Evolutionary conservation across 805 yeast species (phyloP).

Genomic region (Candida maris): DNA sequence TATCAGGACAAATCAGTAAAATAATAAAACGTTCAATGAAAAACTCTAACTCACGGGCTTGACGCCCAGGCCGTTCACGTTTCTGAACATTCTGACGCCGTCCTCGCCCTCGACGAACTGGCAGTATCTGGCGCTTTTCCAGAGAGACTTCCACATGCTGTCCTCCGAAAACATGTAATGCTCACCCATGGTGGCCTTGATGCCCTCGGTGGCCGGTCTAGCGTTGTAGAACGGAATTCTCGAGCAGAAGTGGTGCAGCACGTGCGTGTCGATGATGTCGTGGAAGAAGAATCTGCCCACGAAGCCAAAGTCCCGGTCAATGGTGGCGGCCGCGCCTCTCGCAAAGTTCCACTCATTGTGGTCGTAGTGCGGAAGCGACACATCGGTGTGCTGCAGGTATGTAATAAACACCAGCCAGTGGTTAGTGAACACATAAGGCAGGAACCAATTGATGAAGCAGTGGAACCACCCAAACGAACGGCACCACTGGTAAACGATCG

Average conservation of each 20-base stretch:
- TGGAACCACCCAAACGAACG: constrained; percentile 59
- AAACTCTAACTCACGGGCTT: constrained; percentile 15
- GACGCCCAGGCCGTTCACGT: constrained; percentile 59
- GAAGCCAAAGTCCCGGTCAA: constrained; percentile 80
- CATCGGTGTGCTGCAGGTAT: constrained; percentile 79
- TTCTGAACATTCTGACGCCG: constrained; percentile 73
- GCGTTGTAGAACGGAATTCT: constrained; percentile 87
- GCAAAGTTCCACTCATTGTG: constrained; percentile 78
- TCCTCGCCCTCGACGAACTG: constrained; percentile 72
- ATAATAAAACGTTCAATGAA: background rate
- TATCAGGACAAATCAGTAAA: background rate
- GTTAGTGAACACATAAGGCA: constrained; percentile 78
- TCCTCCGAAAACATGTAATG: constrained; percentile 66
- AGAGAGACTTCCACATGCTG: constrained; percentile 68
- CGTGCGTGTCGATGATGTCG: constrained; percentile 89
- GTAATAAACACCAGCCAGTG: constrained; percentile 91
- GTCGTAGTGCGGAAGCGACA: constrained; percentile 75
- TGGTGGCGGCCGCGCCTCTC: constrained; percentile 86
- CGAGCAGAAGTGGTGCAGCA: constrained; percentile 78
- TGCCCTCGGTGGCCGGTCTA: constrained; percentile 73
- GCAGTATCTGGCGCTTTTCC: constrained; percentile 60
- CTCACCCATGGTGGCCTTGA: constrained; percentile 80
- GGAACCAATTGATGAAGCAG: constrained; percentile 62
- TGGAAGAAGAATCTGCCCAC: constrained; percentile 77
- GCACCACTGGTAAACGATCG: constrained; percentile 57